phyloP scores from a whole-genome alignment of 2,329 filamentous ascomycete species.

The Fusarium zealandicum region DNA sequence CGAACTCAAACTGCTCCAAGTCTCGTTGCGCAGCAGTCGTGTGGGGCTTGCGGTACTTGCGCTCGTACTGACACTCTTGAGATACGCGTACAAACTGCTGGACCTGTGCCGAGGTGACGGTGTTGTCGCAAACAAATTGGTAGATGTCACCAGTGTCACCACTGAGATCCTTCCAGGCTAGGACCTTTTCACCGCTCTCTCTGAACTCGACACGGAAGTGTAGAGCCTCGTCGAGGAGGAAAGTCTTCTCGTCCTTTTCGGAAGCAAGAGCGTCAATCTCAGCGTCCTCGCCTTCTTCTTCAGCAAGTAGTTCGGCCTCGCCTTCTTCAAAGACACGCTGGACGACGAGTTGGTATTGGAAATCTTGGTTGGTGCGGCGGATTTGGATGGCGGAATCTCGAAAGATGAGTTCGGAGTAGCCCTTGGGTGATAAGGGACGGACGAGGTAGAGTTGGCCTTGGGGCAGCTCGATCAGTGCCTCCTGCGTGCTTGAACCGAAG shows the following conservation, averaged over 20 bases:
- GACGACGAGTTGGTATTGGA: slow-evolving; percentile 95
- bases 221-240: slow-evolving; percentile 90
- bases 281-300: slow-evolving; percentile 86
- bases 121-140: slow-evolving; percentile 92
- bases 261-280: slow-evolving; percentile 74
- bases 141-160: slow-evolving; percentile 95
- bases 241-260: slow-evolving; percentile 97
- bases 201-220: slow-evolving; percentile 86
- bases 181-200: slow-evolving; percentile 80
- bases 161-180: slow-evolving; percentile 94
- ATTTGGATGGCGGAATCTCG: slow-evolving; percentile 94
- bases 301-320: slow-evolving; percentile 87
- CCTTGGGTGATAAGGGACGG: slow-evolving; percentile 91
- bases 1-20: slow-evolving; percentile 82
- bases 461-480: slow-evolving; percentile 91
- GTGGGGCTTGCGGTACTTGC: slow-evolving; percentile 84
- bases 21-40: slow-evolving; percentile 83
- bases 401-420: slow-evolving; percentile 98
- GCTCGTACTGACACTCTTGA: slow-evolving; percentile 95
- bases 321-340: slow-evolving; percentile 98
- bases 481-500: slow-evolving; percentile 86
- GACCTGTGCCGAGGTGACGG: slow-evolving; percentile 73
- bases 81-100: slow-evolving; percentile 83
- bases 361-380: slow-evolving; percentile 90
- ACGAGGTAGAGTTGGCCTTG: slow-evolving; percentile 98